phyloP scores from a whole-genome alignment of 768 basidiomycete species.

The Mycena venus region DNA sequence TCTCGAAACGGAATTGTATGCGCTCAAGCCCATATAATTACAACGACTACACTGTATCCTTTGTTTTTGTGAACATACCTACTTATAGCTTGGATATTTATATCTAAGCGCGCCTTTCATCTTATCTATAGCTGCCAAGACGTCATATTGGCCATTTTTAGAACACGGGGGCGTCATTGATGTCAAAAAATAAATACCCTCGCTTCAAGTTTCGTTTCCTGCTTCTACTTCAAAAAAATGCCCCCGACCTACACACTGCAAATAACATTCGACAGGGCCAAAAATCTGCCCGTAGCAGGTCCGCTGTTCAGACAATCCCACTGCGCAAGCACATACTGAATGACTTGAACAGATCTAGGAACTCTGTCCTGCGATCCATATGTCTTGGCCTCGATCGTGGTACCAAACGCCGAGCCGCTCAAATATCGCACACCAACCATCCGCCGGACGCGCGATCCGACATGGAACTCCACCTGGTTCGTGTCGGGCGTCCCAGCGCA shows the following conservation, averaged over 20 bases:
- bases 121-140: neutral
- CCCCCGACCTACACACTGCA: slow-evolving; percentile 24
- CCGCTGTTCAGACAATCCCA: no score
- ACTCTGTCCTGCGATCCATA: slow-evolving; percentile 41
- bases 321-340: no score
- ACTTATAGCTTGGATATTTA: no score
- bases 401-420: slow-evolving; percentile 26
- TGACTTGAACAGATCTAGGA: slow-evolving; percentile 34
- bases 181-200: no score
- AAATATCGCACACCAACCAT: slow-evolving; percentile 38
- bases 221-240: neutral
- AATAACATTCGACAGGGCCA: slow-evolving; percentile 33
- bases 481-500: slow-evolving; percentile 34
- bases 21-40: no score
- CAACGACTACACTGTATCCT: no score
- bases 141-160: neutral
- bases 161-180: neutral
- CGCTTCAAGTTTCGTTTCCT: neutral
- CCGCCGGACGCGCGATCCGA: slow-evolving; percentile 34
- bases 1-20: no score
- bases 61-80: neutral
- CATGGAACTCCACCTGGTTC: slow-evolving; percentile 36
- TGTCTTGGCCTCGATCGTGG: slow-evolving; percentile 28
- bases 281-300: slow-evolving; percentile 36
- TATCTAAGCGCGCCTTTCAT: neutral